Evolutionary conservation across 129 eudicot species (phyloP), one percentile per base, ranked within the genome.

Genomic region (Tagetes patula): DNA sequence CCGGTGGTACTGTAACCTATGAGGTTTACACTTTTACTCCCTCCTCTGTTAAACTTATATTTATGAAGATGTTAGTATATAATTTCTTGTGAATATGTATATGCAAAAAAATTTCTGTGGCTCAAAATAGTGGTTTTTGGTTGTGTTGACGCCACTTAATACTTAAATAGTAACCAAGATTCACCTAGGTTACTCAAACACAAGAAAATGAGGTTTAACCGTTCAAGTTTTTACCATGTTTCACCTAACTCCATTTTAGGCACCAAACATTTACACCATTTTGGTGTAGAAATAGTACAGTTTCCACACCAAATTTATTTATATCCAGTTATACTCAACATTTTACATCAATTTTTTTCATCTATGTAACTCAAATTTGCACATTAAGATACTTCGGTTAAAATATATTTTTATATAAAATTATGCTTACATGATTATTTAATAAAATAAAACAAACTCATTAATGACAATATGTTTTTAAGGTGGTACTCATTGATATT

Each of bases 1-100:
- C 88, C 41, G 90, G 89, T 10, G 93, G 96, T 77, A 75, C 84
- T 72, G 96, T 94, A 47, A 79, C 89, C 1, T 94, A 87, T 52
- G 98, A 94, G 98, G 98, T 94, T 43, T 78, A 86, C 58, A 55
- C 58, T 7, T 43, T 65, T 65, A 48, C 47, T 50, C 58, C 67
- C 33, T 38, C 45, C 46, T 32, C 52, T 74, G 31, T 74, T 63
- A 27, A 47, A 55, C 70, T 46, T 36, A 73, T 62, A 37, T 31
- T 63, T 48, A 0, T 61, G 37, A 60, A 46, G 53, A 64, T 30
- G 31, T 12, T 49, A 7, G 53, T 11, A 1, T 10, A 36, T 63
- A 54, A 60, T 39, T 11, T 60, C 3, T 1, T 12, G 27, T 61
- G 67, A 61, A 61, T 36, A 3, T 36, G 43, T 4, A 31, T 61